Base-by-base conservation (phyloP, 2,329 filamentous ascomycete genomes). In the Aspergillus japonicus region DNA sequence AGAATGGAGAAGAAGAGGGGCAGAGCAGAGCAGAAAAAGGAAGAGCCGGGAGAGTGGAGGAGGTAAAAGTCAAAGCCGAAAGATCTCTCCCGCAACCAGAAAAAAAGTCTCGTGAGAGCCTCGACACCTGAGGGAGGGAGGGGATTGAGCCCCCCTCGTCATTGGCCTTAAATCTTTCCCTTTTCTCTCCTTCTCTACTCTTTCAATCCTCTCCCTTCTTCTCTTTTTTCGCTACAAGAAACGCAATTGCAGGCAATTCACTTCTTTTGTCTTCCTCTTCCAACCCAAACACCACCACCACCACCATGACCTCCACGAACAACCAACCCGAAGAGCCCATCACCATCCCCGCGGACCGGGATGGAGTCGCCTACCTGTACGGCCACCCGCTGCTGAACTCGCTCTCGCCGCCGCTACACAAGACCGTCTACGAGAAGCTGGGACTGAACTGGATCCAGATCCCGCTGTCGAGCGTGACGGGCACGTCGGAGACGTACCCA, bases 361-460 rank as follows among this genome's bases (percentile, higher is more conserved):
- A 83, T 63, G 75, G 79, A 24, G 78, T 82, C 64, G 82, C 82
- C 62, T 85, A 84, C 64, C 79, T 85, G 23, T 84, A 85, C 62
- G 83, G 83, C 58, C 80, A 83, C 68, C 83, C 72, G 0, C 83
- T 86, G 50, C 77, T 82, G 42, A 84, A 86, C 66, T 85, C 83
- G 5, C 77, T 84, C 66, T 85, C 82, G 1, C 83, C 83, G 6
- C 71, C 82, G 3, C 73, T 86, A 10, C 83, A 85, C 69, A 76
- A 81, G 59, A 83, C 82, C 3, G 77, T 85, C 60, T 86, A 82
- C 72, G 73, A 81, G 47, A 69, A 71, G n/a, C 68, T 84, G 35
- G 79, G 78, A 4, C 71, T 84, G 60, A 79, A 80, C 60, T 85
- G 83, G 83, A 74, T 74, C 26, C 82, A 85, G 67, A 75, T 81